Percentiles rank a stretch among this genome's conserved stretches.
Conservation (phyloP, 176 grass and related monocot genomes). For the Thinopyrum elongatum region DNA sequence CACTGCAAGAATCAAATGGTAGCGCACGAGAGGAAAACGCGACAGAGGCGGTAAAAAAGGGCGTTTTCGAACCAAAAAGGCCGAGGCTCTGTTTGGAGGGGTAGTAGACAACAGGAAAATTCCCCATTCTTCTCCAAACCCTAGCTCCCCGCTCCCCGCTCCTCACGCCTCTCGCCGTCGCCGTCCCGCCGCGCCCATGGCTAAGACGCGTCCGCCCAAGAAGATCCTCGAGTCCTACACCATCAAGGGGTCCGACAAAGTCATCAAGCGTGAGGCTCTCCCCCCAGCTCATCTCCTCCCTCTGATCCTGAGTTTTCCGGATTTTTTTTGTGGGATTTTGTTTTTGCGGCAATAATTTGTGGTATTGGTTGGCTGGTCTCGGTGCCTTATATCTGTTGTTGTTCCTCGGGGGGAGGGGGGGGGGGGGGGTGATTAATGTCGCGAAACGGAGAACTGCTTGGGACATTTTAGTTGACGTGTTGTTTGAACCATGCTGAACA, state of each 20-base stretch:
- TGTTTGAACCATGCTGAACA: background rate
- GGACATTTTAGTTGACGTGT: background rate
- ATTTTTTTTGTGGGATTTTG: background rate
- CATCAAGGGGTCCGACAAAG: constrained; percentile 86
- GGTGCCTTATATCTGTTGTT: background rate
- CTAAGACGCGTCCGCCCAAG: constrained; percentile 75
- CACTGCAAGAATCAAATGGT: background rate
- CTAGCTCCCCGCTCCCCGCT: constrained; percentile 10
- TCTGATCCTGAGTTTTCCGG: constrained; percentile 20
- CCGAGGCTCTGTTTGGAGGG: too few species aligned
- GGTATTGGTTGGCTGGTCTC: background rate
- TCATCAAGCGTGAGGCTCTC: constrained; percentile 73
- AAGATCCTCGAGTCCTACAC: constrained; percentile 80
- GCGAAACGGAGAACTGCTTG: background rate
- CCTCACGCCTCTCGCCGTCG: background rate
- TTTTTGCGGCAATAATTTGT: background rate
- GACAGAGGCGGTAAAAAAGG: background rate
- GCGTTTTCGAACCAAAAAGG: background rate
- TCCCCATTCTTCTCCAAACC: constrained; percentile 38
- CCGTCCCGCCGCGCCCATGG: constrained; percentile 39
- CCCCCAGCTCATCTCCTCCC: background rate
- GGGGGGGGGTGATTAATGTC: constrained; percentile 22
- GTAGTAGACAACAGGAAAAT: constrained; percentile 1
- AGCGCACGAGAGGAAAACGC: background rate
- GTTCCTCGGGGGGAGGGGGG: background rate